Percentiles rank a stretch among this genome's conserved stretches.
Evolutionary conservation across 2,329 filamentous ascomycete genomes (phyloP).

Genomic region (Ophiostoma pallidulum): DNA sequence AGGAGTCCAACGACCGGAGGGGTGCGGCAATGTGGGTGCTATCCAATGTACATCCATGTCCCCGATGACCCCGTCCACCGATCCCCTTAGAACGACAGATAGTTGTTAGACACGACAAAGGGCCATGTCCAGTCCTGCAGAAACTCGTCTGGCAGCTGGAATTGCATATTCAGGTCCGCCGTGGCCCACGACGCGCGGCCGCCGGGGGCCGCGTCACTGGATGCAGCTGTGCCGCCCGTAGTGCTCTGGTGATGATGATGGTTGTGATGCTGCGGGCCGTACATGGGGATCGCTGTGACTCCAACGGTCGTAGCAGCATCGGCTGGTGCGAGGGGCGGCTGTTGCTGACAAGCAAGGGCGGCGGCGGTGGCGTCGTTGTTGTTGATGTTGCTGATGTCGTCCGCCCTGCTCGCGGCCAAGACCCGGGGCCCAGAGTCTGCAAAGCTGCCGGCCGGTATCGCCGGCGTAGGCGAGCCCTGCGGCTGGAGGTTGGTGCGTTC

Average conservation of each 20-base stretch:
- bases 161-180: conserved; percentile 9
- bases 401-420: too few relatives aligned
- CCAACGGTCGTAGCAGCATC: background rate
- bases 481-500: too few relatives aligned
- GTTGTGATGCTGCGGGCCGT: background rate
- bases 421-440: too few relatives aligned
- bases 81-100: conserved; percentile 8
- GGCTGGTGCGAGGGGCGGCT: background rate
- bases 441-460: too few relatives aligned
- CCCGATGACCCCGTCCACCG: too few relatives aligned
- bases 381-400: background rate
- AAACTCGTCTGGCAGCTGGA: conserved; percentile 9
- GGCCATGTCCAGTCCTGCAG: conserved; percentile 16
- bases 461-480: too few relatives aligned
- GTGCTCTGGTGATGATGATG: too few relatives aligned
- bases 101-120: conserved; percentile 15
- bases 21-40: too few relatives aligned
- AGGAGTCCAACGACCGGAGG: too few relatives aligned
- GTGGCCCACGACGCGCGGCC: background rate
- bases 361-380: background rate
- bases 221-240: too few relatives aligned
- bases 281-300: background rate
- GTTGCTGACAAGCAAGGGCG: background rate
- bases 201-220: too few relatives aligned
- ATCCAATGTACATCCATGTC: too few relatives aligned